Conservation (phyloP, 2,329 filamentous ascomycete genomes). For the Tolypocladium cylindrosporum region DNA sequence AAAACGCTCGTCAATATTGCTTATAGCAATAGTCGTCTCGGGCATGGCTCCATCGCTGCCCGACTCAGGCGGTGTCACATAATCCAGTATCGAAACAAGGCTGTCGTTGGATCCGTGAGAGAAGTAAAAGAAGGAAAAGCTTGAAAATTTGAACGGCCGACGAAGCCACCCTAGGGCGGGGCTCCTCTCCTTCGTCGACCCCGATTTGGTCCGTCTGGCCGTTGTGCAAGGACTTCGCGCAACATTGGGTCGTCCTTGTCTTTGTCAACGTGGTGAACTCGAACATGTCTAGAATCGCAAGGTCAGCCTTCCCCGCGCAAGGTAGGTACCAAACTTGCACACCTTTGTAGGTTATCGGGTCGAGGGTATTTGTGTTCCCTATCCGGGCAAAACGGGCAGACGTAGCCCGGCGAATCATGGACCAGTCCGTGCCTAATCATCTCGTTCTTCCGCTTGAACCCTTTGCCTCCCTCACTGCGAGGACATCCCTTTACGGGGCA, state of each 20-base stretch:
- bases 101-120: background rate
- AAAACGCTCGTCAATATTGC: background rate
- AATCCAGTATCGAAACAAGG: background rate
- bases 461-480: constrained; percentile 54
- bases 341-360: constrained; percentile 94
- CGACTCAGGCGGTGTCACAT: background rate
- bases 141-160: constrained; percentile 1
- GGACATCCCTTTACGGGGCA: constrained; percentile 53
- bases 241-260: constrained; percentile 76
- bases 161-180: constrained; percentile 14
- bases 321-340: constrained; percentile 17
- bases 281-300: constrained; percentile 59
- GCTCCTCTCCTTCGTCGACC: constrained; percentile 62
- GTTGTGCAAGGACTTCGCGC: constrained; percentile 74
- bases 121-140: background rate
- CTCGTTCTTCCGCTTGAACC: constrained; percentile 64
- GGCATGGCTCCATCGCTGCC: background rate
- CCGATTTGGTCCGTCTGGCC: constrained; percentile 73
- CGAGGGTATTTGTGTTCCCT: constrained; percentile 89
- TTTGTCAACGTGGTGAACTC: constrained; percentile 84
- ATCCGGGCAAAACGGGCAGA: constrained; percentile 92
- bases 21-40: background rate
- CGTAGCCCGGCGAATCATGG: constrained; percentile 87
- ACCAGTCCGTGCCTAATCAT: constrained; percentile 76
- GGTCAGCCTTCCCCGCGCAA: constrained; percentile 5